Evolutionary conservation across 805 yeast genomes (phyloP).

Genomic region (Candida succiphila): DNA sequence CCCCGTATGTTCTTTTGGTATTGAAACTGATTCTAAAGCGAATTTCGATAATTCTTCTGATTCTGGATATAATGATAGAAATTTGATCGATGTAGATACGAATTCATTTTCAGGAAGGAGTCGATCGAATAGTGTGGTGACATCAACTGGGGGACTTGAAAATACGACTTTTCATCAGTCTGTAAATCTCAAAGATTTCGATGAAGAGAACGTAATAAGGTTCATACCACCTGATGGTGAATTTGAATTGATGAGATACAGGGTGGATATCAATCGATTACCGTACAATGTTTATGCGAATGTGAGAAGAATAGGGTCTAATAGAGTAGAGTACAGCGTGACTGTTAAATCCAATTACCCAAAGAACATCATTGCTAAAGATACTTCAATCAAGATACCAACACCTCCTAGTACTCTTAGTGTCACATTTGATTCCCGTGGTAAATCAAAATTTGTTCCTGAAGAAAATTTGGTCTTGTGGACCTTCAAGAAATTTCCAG

Average conservation of each 20-base stretch:
- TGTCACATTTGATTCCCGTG: conserved; percentile 34
- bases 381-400: conserved; percentile 57
- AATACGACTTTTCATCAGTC: conserved; percentile 86
- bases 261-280: conserved; percentile 46
- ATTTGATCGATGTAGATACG: background rate
- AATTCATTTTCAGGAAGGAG: conserved; percentile 1
- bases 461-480: conserved; percentile 59
- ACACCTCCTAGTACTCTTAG: conserved; percentile 54
- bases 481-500: conserved; percentile 61
- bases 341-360: conserved; percentile 54
- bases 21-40: conserved; percentile 19
- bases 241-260: conserved; percentile 73
- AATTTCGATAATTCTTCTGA: background rate
- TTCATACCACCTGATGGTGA: conserved; percentile 86
- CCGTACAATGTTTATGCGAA: conserved; percentile 64
- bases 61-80: background rate
- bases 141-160: conserved; percentile 37
- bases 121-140: conserved; percentile 5
- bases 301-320: conserved; percentile 32
- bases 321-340: conserved; percentile 35
- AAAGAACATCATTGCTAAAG: conserved; percentile 46
- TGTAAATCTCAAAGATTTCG: conserved; percentile 64
- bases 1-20: conserved; percentile 77
- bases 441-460: conserved; percentile 60
- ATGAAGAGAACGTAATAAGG: conserved; percentile 49